Evolutionary conservation across 1,139 yeast species (phyloP).

Genomic region (Hemisphaericaspora subhashii): DNA sequence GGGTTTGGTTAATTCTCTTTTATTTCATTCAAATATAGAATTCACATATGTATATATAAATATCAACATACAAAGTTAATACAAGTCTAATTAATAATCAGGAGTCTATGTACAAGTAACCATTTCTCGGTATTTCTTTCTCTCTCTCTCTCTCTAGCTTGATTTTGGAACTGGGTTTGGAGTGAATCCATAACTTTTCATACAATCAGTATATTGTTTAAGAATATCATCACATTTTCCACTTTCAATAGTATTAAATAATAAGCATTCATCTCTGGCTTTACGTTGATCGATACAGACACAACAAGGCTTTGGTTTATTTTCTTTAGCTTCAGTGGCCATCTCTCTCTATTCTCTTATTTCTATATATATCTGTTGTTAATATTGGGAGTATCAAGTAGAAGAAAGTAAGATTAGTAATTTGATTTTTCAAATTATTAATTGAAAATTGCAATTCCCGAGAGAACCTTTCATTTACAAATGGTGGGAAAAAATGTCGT

Average conservation of each 20-base stretch:
- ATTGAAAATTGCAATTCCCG: not conserved
- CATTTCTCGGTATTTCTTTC: not conserved
- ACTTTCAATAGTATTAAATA: slow-evolving; percentile 79
- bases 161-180: slow-evolving; percentile 25
- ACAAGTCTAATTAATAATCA: slow-evolving; percentile 7
- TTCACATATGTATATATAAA: slow-evolving; percentile 1
- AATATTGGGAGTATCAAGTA: not conserved
- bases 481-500: not conserved
- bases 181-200: slow-evolving; percentile 85
- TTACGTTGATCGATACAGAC: slow-evolving; percentile 89
- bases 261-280: slow-evolving; percentile 80
- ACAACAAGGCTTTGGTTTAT: slow-evolving; percentile 92
- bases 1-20: not conserved
- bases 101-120: slow-evolving; percentile 23
- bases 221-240: slow-evolving; percentile 79
- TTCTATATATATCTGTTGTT: slow-evolving; percentile 4
- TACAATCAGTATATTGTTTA: slow-evolving; percentile 73
- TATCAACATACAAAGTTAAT: not conserved
- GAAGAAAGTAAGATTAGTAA: not conserved
- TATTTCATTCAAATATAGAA: not conserved
- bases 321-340: slow-evolving; percentile 15
- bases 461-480: not conserved
- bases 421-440: too few species aligned
- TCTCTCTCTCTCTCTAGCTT: not conserved
- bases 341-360: slow-evolving; percentile 15